A percentile compares a stretch with the other conserved stretches of the same genome.
Conservation (phyloP, 768 basidiomycete genomes). For the Tephrocybe sp. region DNA sequence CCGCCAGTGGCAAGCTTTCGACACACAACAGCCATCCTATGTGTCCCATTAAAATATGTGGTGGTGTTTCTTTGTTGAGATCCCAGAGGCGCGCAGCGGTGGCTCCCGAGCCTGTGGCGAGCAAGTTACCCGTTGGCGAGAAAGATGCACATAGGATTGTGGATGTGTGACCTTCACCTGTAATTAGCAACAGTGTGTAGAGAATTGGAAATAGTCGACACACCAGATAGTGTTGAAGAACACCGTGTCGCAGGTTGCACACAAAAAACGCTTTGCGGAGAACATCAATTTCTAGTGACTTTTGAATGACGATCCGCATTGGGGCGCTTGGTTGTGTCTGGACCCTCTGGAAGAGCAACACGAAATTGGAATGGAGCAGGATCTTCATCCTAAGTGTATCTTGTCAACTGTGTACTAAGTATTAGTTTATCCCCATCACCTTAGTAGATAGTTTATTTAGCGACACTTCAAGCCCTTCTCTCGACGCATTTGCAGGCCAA, state of each 20-base stretch:
- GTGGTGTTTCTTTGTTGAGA: slow-evolving; percentile 89
- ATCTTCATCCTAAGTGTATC: slow-evolving; percentile 65
- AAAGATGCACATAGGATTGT: slow-evolving; percentile 95
- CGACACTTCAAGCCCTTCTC: slow-evolving; percentile 84
- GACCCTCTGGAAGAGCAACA: slow-evolving; percentile 66
- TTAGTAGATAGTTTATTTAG: slow-evolving; percentile 83
- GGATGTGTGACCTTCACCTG: slow-evolving; percentile 72
- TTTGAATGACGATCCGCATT: slow-evolving; percentile 79
- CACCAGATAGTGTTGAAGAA: slow-evolving; percentile 87
- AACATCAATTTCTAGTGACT: slow-evolving; percentile 82
- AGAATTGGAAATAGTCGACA: slow-evolving; percentile 11
- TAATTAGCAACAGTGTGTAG: background rate
- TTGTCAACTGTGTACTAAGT: slow-evolving; percentile 15
- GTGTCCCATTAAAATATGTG: slow-evolving; percentile 84
- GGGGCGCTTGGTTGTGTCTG: slow-evolving; percentile 53
- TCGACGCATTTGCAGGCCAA: slow-evolving; percentile 81
- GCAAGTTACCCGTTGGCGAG: slow-evolving; percentile 87
- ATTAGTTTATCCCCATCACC: slow-evolving; percentile 40
- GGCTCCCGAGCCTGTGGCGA: slow-evolving; percentile 96
- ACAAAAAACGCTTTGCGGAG: slow-evolving; percentile 95
- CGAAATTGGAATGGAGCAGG: slow-evolving; percentile 93
- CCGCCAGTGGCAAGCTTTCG: slow-evolving; percentile 90
- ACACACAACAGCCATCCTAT: slow-evolving; percentile 96
- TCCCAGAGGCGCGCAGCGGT: slow-evolving; percentile 94
- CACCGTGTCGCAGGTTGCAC: slow-evolving; percentile 94